Evolutionary conservation across 805 yeast genomes (phyloP), one percentile per base, ranked within the genome.

Genomic region (Isabelozyma pseudorhagii): DNA sequence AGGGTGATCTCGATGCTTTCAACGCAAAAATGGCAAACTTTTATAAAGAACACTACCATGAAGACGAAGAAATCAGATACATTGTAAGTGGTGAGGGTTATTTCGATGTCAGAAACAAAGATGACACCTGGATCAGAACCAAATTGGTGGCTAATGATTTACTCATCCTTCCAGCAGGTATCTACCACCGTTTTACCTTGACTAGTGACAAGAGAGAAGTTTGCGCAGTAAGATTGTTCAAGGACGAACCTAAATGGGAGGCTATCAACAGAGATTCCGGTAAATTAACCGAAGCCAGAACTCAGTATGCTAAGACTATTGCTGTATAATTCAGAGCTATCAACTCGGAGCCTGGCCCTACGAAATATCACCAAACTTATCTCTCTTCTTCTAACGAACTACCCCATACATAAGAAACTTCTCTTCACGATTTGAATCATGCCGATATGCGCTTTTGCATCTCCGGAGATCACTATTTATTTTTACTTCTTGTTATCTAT

Each of bases 191-290:
- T 25, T 93, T 93, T 68, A 90, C 97, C 1, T 75, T 93, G 54
- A 78, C 90, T 8, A 68, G 74, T 42, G 60, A 62, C 15, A 62
- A 71, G 45, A 82, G 83, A 64, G 79, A 79, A 56, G 85, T 93
- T 56, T 79, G 80, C 51, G 96, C 98, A 4, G 65, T 88, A 60
- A 76, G 99, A 56, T 70, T 93, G 58, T 93, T 93, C 74, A 83
- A 90, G 66, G 97, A 90, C 58, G 97, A 92, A 71, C 98, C 98
- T 27, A 93, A 91, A 66, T 93, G 99, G 99, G 81, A 85, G 36
- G 96, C 97, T 8, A 79, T 88, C 60, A 81, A 82, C 61, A 80
- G 96, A 52, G 88, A 89, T 34, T 62, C 64, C 31, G 62, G 64
- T 31, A 59, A 59, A 36, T 47, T 54, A 25, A 63, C 71, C n/a